These are phyloP conservation scores for Chalaropsis ovoidea DNA, from an alignment of 2,329 filamentous ascomycete species.

Conservation along the genomic window DNA sequence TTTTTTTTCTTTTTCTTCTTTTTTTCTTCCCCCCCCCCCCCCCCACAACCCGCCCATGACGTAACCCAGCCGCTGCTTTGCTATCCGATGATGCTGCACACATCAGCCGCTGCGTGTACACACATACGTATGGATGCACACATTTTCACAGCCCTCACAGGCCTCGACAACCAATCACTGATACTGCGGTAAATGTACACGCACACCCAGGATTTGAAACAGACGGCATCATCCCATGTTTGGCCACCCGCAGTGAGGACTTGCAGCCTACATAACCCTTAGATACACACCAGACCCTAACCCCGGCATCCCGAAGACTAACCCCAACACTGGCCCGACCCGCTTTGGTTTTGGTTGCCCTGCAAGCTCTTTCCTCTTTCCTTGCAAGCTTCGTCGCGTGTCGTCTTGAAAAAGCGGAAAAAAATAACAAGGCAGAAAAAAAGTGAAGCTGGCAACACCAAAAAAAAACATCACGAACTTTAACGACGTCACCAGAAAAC, in stretches of 20 bases:
- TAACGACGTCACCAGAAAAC: neutral
- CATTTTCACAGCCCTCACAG: too few species aligned
- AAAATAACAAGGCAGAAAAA: constrained; percentile 5
- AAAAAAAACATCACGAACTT: constrained; percentile 17
- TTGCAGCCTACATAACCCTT: too few species aligned
- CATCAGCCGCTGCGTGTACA: neutral
- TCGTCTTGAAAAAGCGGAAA: constrained; percentile 7
- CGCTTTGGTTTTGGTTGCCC: constrained; percentile 14
- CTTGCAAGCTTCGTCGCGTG: neutral
- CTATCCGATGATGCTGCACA: neutral
- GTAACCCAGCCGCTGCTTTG: constrained; percentile 3
- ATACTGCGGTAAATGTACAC: too few species aligned
- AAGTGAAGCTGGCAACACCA: constrained; percentile 9
- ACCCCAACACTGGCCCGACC: neutral
- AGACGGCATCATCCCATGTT: too few species aligned
- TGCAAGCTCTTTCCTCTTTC: neutral
- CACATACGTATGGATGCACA: too few species aligned
- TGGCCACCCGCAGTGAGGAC: neutral
- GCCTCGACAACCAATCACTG: too few species aligned
- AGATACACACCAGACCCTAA: neutral
- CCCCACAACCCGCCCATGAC: neutral
- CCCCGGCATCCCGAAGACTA: neutral
- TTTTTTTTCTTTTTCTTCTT: too few species aligned
- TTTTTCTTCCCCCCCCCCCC: too few species aligned
- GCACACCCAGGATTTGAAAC: too few species aligned